phyloP scores from a whole-genome alignment of 2,329 filamentous ascomycete species.

The Fusarium falciforme region DNA sequence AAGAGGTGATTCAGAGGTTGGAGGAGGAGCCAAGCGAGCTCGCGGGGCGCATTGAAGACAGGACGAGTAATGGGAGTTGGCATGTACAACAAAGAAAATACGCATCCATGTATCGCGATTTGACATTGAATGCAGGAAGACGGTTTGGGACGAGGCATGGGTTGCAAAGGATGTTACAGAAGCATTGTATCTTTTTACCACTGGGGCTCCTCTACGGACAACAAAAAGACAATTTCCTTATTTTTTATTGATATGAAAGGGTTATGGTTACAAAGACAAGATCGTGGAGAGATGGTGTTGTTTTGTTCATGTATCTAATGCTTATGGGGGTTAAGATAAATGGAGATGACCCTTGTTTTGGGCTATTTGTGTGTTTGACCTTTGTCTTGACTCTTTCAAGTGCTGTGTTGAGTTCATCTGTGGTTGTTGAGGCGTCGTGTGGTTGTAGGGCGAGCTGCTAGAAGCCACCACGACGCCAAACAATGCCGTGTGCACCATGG shows the following conservation, averaged over 20 bases:
- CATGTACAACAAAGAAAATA: conserved; percentile 40
- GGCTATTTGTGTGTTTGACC: neutral
- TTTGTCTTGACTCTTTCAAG: neutral
- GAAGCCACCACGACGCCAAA: no score
- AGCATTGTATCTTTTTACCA: conserved; percentile 32
- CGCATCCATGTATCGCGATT: conserved; percentile 32
- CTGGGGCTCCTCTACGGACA: conserved; percentile 40
- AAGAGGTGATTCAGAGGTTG: conserved; percentile 62
- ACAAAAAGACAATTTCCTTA: conserved; percentile 37
- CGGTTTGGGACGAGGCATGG: conserved; percentile 22
- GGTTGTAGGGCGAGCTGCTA: no score
- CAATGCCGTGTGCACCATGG: no score
- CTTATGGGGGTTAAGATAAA: neutral
- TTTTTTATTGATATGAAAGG: conserved; percentile 2
- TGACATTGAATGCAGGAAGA: conserved; percentile 19
- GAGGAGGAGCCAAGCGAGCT: conserved; percentile 56
- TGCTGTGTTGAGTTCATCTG: neutral
- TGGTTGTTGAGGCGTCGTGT: no score
- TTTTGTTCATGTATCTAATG: neutral
- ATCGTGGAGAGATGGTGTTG: neutral
- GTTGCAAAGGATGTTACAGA: conserved; percentile 19
- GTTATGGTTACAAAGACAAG: neutral
- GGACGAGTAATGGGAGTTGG: conserved; percentile 15
- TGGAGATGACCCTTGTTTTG: neutral
- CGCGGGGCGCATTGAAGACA: conserved; percentile 53